Conservation (phyloP, 1,139 yeast species). For the Taphrina pruni region DNA sequence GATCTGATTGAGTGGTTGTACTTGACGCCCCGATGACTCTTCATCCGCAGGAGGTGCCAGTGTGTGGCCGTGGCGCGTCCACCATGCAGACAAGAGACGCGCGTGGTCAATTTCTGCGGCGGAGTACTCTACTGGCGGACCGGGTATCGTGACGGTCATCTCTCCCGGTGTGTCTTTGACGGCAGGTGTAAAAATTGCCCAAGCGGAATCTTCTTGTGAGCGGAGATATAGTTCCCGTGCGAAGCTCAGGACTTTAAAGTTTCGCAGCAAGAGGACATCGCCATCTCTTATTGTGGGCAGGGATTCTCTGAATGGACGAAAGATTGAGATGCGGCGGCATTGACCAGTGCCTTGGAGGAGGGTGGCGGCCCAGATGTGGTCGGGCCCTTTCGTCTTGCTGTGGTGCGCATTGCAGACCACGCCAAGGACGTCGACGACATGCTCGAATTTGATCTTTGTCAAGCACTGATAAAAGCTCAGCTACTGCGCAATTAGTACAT, state of each 20-base stretch:
- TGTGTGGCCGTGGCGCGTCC: conserved; percentile 6
- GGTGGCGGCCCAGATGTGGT: conserved; percentile 8
- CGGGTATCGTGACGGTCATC: conserved; percentile 1
- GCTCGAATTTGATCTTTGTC: background rate
- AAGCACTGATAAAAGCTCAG: conserved; percentile 10
- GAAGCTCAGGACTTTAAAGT: conserved; percentile 15
- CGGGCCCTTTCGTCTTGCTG: conserved; percentile 21
- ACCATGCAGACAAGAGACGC: conserved; percentile 13
- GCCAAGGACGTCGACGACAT: conserved; percentile 7
- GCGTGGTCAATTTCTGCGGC: conserved; percentile 22
- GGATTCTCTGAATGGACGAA: conserved; percentile 18
- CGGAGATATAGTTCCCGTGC: conserved; percentile 11
- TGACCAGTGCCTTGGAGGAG: conserved; percentile 5
- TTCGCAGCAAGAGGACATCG: conserved; percentile 21
- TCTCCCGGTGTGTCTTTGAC: background rate
- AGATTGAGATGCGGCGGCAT: conserved; percentile 15
- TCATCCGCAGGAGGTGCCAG: background rate
- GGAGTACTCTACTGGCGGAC: conserved; percentile 35
- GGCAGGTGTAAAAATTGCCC: conserved; percentile 16
- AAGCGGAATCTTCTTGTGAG: conserved; percentile 25
- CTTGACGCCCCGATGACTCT: background rate
- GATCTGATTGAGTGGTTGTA: background rate
- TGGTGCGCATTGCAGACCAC: background rate
- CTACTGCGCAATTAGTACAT: conserved; percentile 13
- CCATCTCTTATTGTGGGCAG: conserved; percentile 14